phyloP scores from a whole-genome alignment of 164 flowering plant species.

The Cinnamomum chago region DNA sequence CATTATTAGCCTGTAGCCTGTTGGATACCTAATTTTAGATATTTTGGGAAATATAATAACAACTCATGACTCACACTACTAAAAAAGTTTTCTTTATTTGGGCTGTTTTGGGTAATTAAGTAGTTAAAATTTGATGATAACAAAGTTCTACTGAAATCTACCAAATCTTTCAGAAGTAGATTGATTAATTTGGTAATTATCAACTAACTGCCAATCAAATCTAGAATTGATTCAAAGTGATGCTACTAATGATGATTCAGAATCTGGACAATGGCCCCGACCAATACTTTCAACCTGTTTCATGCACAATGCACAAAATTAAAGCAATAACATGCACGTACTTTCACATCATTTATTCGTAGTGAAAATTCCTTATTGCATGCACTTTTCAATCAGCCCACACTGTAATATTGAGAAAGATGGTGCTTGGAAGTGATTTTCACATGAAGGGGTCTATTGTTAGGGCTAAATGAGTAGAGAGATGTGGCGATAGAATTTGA shows the following conservation, averaged over 20 bases:
- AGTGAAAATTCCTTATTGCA: background rate
- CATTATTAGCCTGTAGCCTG: background rate
- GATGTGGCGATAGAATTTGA: conserved; percentile 27
- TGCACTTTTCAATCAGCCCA: background rate
- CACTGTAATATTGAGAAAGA: conserved; percentile 23
- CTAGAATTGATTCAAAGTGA: background rate
- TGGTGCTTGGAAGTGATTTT: conserved; percentile 18
- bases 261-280: background rate
- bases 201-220: background rate
- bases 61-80: background rate
- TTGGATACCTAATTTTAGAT: background rate
- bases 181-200: too few relatives aligned
- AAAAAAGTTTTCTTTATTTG: background rate
- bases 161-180: too few relatives aligned
- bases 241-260: background rate
- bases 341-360: background rate
- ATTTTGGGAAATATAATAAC: too few relatives aligned
- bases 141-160: background rate
- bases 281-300: background rate
- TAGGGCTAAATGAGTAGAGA: conserved; percentile 24
- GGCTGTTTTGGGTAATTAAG: background rate
- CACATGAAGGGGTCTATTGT: conserved; percentile 36
- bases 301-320: background rate
- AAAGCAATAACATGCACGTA: background rate
- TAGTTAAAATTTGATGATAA: too few relatives aligned